These are phyloP conservation scores for Saturnispora mendoncae DNA, from an alignment of 805 yeast genomes.

Conservation along the genomic window DNA sequence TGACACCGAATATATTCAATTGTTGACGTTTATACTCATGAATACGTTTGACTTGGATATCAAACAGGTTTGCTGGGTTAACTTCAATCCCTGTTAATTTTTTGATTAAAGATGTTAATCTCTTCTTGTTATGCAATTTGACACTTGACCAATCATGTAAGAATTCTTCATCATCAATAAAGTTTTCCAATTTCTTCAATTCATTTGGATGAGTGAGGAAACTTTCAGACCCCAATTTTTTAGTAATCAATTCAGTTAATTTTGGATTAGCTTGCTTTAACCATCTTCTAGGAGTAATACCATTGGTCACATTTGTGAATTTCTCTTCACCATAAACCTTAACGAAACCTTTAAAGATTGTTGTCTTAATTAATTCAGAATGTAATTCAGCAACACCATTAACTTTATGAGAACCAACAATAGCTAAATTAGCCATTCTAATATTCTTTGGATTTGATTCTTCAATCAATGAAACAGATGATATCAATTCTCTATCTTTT, in stretches of 20 bases:
- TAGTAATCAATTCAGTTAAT: conserved; percentile 63
- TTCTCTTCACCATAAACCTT: conserved; percentile 70
- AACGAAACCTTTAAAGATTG: conserved; percentile 87
- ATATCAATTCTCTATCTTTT: conserved; percentile 52
- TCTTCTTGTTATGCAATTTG: conserved; percentile 60
- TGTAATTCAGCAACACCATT: conserved; percentile 96
- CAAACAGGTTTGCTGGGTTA: conserved; percentile 70
- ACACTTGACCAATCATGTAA: conserved; percentile 61
- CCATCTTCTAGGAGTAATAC: conserved; percentile 96
- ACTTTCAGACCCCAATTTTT: conserved; percentile 59
- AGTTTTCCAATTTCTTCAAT: conserved; percentile 59
- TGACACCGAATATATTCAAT: conserved; percentile 82
- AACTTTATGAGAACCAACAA: conserved; percentile 86
- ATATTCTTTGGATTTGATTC: conserved; percentile 75
- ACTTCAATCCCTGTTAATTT: conserved; percentile 51
- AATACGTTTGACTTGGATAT: conserved; percentile 87
- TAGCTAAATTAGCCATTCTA: conserved; percentile 87
- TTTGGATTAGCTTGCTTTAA: conserved; percentile 86
- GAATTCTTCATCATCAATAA: conserved; percentile 60
- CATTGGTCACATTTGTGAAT: conserved; percentile 88
- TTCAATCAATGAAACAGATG: conserved; percentile 76
- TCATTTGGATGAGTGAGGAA: conserved; percentile 59
- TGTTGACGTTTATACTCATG: conserved; percentile 97
- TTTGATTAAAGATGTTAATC: conserved; percentile 60
- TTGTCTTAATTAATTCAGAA: conserved; percentile 81